phyloP scores from a whole-genome alignment of 345 rosid genomes.

The Gossypium turneri region DNA sequence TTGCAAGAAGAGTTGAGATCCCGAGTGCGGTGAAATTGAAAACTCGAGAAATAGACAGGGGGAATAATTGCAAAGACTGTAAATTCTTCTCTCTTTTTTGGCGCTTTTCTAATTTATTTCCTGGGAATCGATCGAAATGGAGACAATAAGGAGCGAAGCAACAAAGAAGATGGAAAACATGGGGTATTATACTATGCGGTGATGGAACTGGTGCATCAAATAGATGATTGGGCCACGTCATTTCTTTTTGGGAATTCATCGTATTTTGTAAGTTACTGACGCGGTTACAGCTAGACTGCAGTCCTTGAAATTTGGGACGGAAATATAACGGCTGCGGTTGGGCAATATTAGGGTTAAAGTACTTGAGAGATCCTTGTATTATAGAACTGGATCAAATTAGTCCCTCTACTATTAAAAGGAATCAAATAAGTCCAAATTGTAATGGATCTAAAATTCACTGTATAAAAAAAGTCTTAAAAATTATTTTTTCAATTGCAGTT shows the following conservation, averaged over 20 bases:
- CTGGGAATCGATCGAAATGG: not conserved
- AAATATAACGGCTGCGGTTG: not conserved
- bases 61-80: not conserved
- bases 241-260: not conserved
- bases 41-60: not conserved
- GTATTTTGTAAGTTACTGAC: not conserved
- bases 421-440: no score
- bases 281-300: not conserved
- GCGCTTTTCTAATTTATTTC: not conserved
- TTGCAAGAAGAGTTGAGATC: not conserved
- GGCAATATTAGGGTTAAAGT: not conserved
- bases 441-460: no score
- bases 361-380: no score
- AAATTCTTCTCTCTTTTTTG: not conserved
- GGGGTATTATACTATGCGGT: not conserved
- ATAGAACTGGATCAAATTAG: no score
- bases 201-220: not conserved
- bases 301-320: not conserved
- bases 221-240: not conserved
- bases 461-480: no score
- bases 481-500: no score
- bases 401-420: no score
- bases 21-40: not conserved
- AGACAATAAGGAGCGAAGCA: not conserved
- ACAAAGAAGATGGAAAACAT: no score